Base-by-base conservation (phyloP, 2,329 filamentous ascomycete genomes). In the Piedraia hortae region DNA sequence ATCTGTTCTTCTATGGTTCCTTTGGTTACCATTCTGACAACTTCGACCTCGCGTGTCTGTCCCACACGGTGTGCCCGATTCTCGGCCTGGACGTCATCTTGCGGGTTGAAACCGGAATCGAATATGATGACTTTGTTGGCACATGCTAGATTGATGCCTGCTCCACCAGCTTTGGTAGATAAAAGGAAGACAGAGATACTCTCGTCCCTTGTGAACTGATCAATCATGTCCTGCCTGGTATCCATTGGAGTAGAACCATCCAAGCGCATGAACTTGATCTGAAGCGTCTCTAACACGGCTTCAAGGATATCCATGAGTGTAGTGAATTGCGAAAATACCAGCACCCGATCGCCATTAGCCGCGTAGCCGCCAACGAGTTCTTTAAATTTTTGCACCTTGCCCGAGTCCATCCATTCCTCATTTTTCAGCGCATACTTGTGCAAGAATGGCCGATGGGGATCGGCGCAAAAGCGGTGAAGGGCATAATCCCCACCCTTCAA, bases 101-200 rank as follows among this genome's bases (percentile, higher is more conserved):
- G 85, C 0, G 85, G 85, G 35, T 97, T 97, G 50, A 91, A 90
- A n/a, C 69, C 75, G 31, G 73, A 72, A 45, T 97, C 85, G 42
- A 93, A 91, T 37, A 97, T 85, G 45, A 97, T 64, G 34, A 97
- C 82, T 47, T 91, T 93, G 52, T 93, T 93, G 4, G 85, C 85
- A 16, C 72, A 74, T 5, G 82, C 85, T 24, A 97, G 50, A 45
- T 97, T 97, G 50, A 97, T 88, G 18, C 85, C 85, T 0, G 82
- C 85, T n/a, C 85, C 85, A 23, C 85, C 85, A 0, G 82, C 80
- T 28, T 78, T 82, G 0, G 85, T 97, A 1, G 74, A 85, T 4
- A 97, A 60, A 31, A 97, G 59, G 45, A 97, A 97, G 1, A 88
- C 78, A 0, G 78, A 70, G 23, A 93, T 89, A 2, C 59, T 54